These are phyloP conservation scores for Leccinum subgranulosum DNA, from an alignment of 768 basidiomycete species.

Conservation along the genomic window DNA sequence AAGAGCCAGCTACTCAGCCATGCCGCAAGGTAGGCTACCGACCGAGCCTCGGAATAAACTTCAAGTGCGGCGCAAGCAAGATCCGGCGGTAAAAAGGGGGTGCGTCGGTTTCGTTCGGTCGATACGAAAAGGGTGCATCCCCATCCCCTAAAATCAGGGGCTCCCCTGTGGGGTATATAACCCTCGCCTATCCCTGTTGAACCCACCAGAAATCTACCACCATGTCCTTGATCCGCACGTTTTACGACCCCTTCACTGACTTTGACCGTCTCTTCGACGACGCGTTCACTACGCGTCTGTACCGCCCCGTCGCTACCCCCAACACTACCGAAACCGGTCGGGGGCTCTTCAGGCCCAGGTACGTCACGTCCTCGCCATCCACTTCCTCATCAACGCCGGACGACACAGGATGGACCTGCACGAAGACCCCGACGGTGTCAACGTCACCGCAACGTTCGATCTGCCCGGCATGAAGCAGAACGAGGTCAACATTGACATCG, in stretches of 20 bases:
- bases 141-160: no score
- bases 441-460: conserved; percentile 30
- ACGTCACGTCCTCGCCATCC: neutral
- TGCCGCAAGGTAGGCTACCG: no score
- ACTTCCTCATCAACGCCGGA: neutral
- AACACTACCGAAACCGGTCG: neutral
- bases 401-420: conserved; percentile 51
- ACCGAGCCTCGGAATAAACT: no score
- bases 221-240: neutral
- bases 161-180: neutral
- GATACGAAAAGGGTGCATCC: no score
- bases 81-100: no score
- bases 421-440: conserved; percentile 45
- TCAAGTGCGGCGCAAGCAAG: no score
- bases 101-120: no score
- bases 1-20: no score
- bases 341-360: neutral
- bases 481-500: conserved; percentile 49
- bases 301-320: no score
- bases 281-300: neutral
- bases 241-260: neutral
- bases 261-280: neutral
- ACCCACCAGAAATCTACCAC: neutral
- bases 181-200: neutral
- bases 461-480: conserved; percentile 50